Percentiles rank a stretch among this genome's conserved stretches.
phyloP scores from a whole-genome alignment of 228 moss, liverwort and hornwort species.

The Sphagnum fallax region DNA sequence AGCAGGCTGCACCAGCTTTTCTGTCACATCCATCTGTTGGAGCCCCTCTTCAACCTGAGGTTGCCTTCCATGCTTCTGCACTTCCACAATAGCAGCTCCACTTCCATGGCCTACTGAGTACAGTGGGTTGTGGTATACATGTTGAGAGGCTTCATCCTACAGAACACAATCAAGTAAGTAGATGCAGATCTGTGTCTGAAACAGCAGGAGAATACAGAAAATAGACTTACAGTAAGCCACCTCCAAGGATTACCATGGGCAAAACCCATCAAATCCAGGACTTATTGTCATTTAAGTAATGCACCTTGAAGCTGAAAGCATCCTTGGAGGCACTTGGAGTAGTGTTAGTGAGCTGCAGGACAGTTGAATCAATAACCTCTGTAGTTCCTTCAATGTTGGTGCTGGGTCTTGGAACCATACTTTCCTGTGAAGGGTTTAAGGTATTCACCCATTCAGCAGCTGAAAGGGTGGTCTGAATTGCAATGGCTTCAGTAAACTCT shows the following conservation, averaged over 20 bases:
- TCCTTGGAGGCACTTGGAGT: conserved; percentile 8
- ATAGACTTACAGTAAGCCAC: too few species aligned
- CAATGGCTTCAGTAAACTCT: conserved; percentile 45
- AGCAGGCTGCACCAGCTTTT: conserved; percentile 1
- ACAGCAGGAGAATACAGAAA: too few species aligned
- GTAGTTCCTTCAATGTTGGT: background rate
- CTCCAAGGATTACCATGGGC: too few species aligned
- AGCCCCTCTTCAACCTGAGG: conserved; percentile 2
- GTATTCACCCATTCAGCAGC: conserved; percentile 15
- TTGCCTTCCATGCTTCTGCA: conserved; percentile 1
- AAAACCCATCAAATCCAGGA: too few species aligned
- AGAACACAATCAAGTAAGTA: background rate
- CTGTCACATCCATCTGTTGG: conserved; percentile 24
- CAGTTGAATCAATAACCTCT: too few species aligned
- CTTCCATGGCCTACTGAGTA: too few species aligned
- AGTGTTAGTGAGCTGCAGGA: too few species aligned
- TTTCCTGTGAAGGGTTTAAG: too few species aligned
- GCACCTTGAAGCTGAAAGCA: conserved; percentile 45
- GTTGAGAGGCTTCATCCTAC: conserved; percentile 1
- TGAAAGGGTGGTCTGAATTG: conserved; percentile 27
- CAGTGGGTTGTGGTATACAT: too few species aligned
- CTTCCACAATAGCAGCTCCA: too few species aligned
- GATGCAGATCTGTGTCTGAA: too few species aligned
- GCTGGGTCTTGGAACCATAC: background rate
- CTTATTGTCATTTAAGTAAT: too few species aligned